These are phyloP conservation scores for Kluyveromyces sp. DNA, from an alignment of 1,139 yeast species.

Conservation along the genomic window DNA sequence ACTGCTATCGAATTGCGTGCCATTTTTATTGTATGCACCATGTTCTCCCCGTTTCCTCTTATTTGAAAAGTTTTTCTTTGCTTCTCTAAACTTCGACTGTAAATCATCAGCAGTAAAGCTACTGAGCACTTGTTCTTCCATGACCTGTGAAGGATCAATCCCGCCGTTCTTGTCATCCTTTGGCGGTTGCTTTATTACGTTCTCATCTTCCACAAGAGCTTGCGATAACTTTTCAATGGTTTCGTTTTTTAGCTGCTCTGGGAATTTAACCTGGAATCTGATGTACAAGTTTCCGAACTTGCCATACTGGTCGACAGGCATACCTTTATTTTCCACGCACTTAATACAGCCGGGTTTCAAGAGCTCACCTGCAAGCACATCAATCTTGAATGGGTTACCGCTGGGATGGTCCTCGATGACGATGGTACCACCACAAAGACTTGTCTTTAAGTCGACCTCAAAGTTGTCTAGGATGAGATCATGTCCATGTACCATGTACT, in stretches of 20 bases:
- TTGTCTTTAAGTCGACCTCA: conserved; percentile 20
- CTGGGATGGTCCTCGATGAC: conserved; percentile 23
- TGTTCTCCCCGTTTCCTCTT: conserved; percentile 5
- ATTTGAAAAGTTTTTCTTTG: not conserved
- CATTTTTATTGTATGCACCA: not conserved
- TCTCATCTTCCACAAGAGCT: conserved; percentile 9
- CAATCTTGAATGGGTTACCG: conserved; percentile 19
- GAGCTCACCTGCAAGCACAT: conserved; percentile 24
- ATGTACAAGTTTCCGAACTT: conserved; percentile 23
- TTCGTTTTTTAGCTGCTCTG: conserved; percentile 15
- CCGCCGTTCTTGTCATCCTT: not conserved
- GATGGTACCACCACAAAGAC: conserved; percentile 26
- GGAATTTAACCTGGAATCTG: conserved; percentile 20
- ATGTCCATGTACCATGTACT: conserved; percentile 13
- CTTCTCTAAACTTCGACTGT: conserved; percentile 7
- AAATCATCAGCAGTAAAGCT: conserved; percentile 8
- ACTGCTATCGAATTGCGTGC: not conserved
- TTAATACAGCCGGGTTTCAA: conserved; percentile 19
- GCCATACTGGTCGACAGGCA: conserved; percentile 18
- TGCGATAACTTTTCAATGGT: conserved; percentile 16
- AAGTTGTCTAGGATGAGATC: conserved; percentile 17
- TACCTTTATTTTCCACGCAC: conserved; percentile 23
- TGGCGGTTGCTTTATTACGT: not conserved
- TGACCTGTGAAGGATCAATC: conserved; percentile 8
- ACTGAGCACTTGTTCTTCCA: conserved; percentile 26